Percentiles rank a stretch among this genome's conserved stretches.
These are phyloP conservation scores for Rugosomyces carneus DNA, from an alignment of 1,284 basidiomycete species.

Conservation along the genomic window DNA sequence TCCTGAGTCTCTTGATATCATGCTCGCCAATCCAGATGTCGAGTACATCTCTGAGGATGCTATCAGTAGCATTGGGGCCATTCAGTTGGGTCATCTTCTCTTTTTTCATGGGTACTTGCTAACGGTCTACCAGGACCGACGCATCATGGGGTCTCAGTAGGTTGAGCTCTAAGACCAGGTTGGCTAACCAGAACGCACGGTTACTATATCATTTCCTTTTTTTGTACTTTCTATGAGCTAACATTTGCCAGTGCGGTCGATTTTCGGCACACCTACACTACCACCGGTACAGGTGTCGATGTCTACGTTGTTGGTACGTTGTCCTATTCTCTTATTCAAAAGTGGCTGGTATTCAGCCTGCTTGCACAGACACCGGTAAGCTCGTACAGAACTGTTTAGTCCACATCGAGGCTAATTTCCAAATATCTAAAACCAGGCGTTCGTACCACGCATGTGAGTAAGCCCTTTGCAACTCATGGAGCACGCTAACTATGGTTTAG, in stretches of 20 bases:
- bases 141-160: constrained; percentile 22
- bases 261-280: constrained; percentile 4
- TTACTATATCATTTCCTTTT: constrained; percentile 21
- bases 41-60: constrained; percentile 67
- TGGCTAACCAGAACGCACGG: constrained; percentile 16
- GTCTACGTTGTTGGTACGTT: constrained; percentile 15
- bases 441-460: constrained; percentile 6
- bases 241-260: constrained; percentile 3
- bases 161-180: constrained; percentile 13
- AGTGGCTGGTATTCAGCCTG: neutral
- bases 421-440: constrained; percentile 5
- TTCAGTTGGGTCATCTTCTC: constrained; percentile 16
- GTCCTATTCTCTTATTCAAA: neutral
- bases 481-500: constrained; percentile 15
- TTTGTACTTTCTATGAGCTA: neutral
- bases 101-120: neutral
- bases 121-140: constrained; percentile 17
- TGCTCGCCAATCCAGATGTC: constrained; percentile 61
- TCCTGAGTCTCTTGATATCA: constrained; percentile 47
- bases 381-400: neutral
- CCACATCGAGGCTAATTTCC: neutral
- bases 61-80: constrained; percentile 34
- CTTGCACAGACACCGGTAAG: constrained; percentile 8
- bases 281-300: constrained; percentile 16
- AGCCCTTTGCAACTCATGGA: neutral